Evolutionary conservation across 2,329 filamentous ascomycete species (phyloP).

Genomic region (Lojkania enalia): DNA sequence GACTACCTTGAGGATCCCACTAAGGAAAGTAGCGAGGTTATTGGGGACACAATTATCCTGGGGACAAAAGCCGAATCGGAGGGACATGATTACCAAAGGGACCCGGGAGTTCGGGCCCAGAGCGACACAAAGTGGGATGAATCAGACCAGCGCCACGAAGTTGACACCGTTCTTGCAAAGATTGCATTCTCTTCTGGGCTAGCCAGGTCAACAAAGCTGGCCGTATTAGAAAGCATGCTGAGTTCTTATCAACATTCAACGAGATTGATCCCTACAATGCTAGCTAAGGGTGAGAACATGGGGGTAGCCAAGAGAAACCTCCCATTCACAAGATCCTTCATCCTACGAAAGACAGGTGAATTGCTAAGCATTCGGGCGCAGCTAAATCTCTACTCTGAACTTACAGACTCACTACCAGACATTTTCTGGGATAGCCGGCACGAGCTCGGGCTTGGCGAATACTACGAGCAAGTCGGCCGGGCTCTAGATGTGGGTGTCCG

Average conservation of each 20-base stretch:
- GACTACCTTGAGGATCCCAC: conserved; percentile 79
- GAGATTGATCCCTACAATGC: conserved; percentile 74
- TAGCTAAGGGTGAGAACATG: conserved; percentile 68
- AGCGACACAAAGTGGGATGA: conserved; percentile 36
- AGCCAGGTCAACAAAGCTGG: conserved; percentile 89
- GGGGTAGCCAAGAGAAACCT: conserved; percentile 43
- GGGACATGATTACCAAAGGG: conserved; percentile 40
- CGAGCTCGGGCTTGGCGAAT: conserved; percentile 87
- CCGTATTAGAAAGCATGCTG: conserved; percentile 82
- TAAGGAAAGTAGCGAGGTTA: conserved; percentile 74
- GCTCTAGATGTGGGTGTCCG: conserved; percentile 89
- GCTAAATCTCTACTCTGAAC: conserved; percentile 93
- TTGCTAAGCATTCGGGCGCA: conserved; percentile 86
- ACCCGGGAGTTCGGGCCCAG: neutral
- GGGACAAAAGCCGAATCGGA: conserved; percentile 65
- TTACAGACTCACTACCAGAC: conserved; percentile 92
- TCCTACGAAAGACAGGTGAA: conserved; percentile 91
- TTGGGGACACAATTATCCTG: conserved; percentile 85
- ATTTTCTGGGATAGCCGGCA: conserved; percentile 94
- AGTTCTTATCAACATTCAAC: conserved; percentile 86
- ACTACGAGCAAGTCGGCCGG: conserved; percentile 90
- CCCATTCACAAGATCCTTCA: conserved; percentile 70
- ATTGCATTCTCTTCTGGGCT: conserved; percentile 96
- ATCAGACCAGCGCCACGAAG: conserved; percentile 41
- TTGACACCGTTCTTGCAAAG: conserved; percentile 78